A percentile compares a stretch with the other conserved stretches of the same genome.
phyloP scores from a whole-genome alignment of 345 rosid genomes.

The Combretum micranthum region DNA sequence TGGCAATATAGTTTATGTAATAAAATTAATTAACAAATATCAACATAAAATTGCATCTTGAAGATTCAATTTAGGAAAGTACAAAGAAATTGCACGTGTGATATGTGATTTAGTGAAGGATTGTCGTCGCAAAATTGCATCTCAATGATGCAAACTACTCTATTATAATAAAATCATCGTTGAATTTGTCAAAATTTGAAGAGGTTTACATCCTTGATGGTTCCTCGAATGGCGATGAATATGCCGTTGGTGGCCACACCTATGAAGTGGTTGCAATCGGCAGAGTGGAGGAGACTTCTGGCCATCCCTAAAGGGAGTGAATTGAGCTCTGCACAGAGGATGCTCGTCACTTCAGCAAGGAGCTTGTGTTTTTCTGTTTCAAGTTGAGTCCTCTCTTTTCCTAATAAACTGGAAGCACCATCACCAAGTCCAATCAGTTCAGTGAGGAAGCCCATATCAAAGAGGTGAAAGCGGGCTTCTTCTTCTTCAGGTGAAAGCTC shows the following conservation, averaged over 20 bases:
- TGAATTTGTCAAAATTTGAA: slow-evolving; percentile 25
- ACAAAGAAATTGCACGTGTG: too few relatives aligned
- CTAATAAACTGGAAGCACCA: slow-evolving; percentile 58
- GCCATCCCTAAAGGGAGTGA: slow-evolving; percentile 39
- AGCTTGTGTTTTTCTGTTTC: slow-evolving; percentile 78
- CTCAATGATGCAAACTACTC: too few relatives aligned
- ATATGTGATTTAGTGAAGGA: too few relatives aligned
- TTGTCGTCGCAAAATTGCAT: too few relatives aligned
- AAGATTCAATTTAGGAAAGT: too few relatives aligned
- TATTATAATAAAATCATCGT: too few relatives aligned
- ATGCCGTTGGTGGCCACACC: slow-evolving; percentile 25
- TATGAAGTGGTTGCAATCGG: slow-evolving; percentile 54
- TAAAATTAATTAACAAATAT: too few relatives aligned
- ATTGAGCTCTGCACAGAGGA: slow-evolving; percentile 48
- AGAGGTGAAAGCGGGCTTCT: slow-evolving; percentile 46
- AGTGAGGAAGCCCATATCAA: slow-evolving; percentile 63
- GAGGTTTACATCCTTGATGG: slow-evolving; percentile 55
- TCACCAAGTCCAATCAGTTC: slow-evolving; percentile 13
- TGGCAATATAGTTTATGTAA: too few relatives aligned
- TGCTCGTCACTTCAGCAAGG: slow-evolving; percentile 65
- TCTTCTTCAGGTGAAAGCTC: slow-evolving; percentile 58
- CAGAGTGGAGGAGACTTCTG: slow-evolving; percentile 51
- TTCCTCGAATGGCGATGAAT: slow-evolving; percentile 33
- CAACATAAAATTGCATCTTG: too few relatives aligned
- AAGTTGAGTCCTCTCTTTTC: slow-evolving; percentile 75